Percentiles rank a stretch among this genome's conserved stretches.
Evolutionary conservation across 2,329 filamentous ascomycete genomes (phyloP).

Genomic region (Tolypocladium tropicale): DNA sequence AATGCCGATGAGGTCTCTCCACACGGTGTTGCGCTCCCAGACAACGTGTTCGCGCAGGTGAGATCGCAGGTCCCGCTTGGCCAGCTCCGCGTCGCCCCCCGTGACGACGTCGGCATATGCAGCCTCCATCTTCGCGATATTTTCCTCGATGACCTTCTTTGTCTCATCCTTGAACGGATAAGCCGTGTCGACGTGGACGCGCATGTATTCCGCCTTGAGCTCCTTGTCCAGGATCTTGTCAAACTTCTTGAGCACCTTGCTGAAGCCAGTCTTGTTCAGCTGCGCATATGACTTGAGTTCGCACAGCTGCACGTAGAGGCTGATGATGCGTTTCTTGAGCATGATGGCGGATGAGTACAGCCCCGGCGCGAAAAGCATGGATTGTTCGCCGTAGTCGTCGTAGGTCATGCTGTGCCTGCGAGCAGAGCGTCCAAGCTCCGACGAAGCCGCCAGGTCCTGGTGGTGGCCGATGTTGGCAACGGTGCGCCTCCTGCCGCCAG

Average conservation of each 20-base stretch:
- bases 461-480: constrained; percentile 25
- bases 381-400: constrained; percentile 71
- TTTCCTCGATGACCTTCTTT: constrained; percentile 57
- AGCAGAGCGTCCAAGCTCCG: constrained; percentile 44
- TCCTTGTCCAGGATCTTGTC: constrained; percentile 88
- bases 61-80: constrained; percentile 76
- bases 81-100: constrained; percentile 63
- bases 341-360: constrained; percentile 62
- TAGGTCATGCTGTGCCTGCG: constrained; percentile 57
- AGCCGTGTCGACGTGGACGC: constrained; percentile 60
- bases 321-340: constrained; percentile 83
- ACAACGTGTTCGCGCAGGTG: constrained; percentile 94
- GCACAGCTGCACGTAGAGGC: constrained; percentile 83
- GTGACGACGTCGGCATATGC: constrained; percentile 77
- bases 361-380: constrained; percentile 52
- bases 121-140: constrained; percentile 65
- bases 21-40: constrained; percentile 98
- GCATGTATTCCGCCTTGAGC: constrained; percentile 68
- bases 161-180: constrained; percentile 73
- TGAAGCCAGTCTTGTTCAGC: constrained; percentile 92
- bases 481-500: constrained; percentile 26
- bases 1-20: constrained; percentile 97
- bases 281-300: constrained; percentile 94
- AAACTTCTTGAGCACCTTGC: constrained; percentile 95
- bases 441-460: constrained; percentile 51